These are phyloP conservation scores for Colletotrichum neosansevieriae DNA, from an alignment of 2,329 filamentous ascomycete species.

Conservation along the genomic window DNA sequence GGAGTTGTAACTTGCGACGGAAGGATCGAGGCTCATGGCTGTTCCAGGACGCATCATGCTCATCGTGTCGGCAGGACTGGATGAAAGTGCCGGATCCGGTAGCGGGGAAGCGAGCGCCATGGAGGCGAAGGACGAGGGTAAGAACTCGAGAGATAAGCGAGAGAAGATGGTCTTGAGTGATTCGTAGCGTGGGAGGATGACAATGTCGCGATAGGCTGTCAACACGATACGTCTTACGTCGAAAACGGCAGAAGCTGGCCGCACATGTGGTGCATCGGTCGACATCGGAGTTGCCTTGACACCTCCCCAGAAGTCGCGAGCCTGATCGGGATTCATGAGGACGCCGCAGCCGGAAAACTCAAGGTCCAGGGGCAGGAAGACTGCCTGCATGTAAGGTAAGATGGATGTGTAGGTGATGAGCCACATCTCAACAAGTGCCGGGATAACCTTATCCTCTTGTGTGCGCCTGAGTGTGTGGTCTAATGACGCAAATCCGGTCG, in stretches of 20 bases:
- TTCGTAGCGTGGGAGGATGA: conserved; percentile 91
- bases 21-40: conserved; percentile 79
- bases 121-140: conserved; percentile 65
- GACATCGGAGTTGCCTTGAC: conserved; percentile 59
- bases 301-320: conserved; percentile 90
- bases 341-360: conserved; percentile 89
- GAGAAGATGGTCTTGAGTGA: conserved; percentile 91
- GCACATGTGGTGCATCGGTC: conserved; percentile 56
- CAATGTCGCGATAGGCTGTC: conserved; percentile 86
- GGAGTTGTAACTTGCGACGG: conserved; percentile 82
- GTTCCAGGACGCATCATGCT: conserved; percentile 73
- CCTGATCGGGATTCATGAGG: conserved; percentile 82
- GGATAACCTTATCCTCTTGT: conserved; percentile 89
- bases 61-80: conserved; percentile 59
- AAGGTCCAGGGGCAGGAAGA: conserved; percentile 91
- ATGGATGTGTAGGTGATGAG: conserved; percentile 91
- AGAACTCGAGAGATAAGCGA: conserved; percentile 85
- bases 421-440: conserved; percentile 93
- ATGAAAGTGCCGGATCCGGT: conserved; percentile 60
- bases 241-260: conserved; percentile 67
- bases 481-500: conserved; percentile 86
- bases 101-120: conserved; percentile 67
- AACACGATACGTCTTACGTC: conserved; percentile 92
- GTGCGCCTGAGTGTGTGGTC: conserved; percentile 85
- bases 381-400: conserved; percentile 92